phyloP scores from a whole-genome alignment of 805 yeast species.

The Yueomyces sp. region DNA sequence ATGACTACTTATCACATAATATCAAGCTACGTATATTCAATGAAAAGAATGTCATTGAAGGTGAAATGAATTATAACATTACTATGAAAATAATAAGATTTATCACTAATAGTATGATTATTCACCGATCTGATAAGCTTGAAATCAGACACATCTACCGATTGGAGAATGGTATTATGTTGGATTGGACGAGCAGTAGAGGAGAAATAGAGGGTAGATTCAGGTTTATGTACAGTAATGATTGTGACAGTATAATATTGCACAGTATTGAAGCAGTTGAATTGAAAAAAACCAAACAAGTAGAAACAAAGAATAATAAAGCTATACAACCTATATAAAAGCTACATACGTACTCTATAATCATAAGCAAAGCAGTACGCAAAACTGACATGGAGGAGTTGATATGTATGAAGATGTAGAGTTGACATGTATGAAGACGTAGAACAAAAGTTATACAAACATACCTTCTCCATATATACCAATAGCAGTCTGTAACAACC shows the following conservation, averaged over 20 bases:
- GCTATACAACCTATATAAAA: no score
- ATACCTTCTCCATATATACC: conserved; percentile 25
- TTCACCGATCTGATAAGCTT: neutral
- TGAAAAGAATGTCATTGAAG: conserved; percentile 37
- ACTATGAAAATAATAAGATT: conserved; percentile 44
- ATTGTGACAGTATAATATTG: conserved; percentile 41
- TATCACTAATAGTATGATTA: conserved; percentile 30
- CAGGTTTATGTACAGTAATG: conserved; percentile 47
- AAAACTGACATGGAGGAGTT: no score
- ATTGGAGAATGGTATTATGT: conserved; percentile 24
- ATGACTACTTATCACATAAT: conserved; percentile 30
- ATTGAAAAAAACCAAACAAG: conserved; percentile 28
- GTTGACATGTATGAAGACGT: no score
- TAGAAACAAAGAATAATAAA: neutral
- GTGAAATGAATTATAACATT: conserved; percentile 41
- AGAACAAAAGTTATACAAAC: conserved; percentile 4
- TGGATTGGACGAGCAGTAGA: conserved; percentile 34
- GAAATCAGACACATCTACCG: neutral
- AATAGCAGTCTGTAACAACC: conserved; percentile 17
- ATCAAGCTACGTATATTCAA: conserved; percentile 47
- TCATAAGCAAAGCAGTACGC: no score
- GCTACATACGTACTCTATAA: no score
- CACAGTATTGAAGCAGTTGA: conserved; percentile 60
- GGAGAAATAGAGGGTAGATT: conserved; percentile 35
- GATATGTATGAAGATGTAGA: no score